Conservation (phyloP, 768 basidiomycete species). For the Scleroderma citrinum region DNA sequence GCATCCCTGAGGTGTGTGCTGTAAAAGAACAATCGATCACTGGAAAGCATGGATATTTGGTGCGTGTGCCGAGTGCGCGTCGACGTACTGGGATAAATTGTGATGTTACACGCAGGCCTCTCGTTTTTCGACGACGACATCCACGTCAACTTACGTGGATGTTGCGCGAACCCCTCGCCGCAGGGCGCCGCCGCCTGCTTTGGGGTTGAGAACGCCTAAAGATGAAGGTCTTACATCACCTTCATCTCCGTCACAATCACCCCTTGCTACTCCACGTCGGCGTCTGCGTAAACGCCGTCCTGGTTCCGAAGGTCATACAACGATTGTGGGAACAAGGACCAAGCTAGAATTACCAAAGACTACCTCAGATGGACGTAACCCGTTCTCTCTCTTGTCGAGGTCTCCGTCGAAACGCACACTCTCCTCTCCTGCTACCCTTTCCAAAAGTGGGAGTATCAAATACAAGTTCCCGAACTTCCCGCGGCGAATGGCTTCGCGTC, state of each 20-base stretch:
- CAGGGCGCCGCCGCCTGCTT: not conserved
- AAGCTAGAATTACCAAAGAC: not conserved
- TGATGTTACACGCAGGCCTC: conserved; percentile 18
- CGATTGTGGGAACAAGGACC: not conserved
- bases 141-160: conserved; percentile 28
- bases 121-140: conserved; percentile 30
- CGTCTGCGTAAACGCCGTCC: conserved; percentile 29
- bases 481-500: conserved; percentile 11
- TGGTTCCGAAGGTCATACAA: not conserved
- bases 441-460: conserved; percentile 10
- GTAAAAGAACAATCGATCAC: not conserved
- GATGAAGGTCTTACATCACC: conserved; percentile 2
- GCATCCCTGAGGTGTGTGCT: not conserved
- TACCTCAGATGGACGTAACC: not conserved
- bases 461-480: conserved; percentile 13
- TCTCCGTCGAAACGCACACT: not conserved
- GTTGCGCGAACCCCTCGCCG: conserved; percentile 4
- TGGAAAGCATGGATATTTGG: conserved; percentile 5
- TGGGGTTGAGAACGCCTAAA: not conserved
- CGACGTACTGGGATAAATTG: not conserved
- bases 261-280: conserved; percentile 15
- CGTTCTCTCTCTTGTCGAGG: conserved; percentile 1
- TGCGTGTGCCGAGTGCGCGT: conserved; percentile 15
- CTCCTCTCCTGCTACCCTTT: conserved; percentile 6
- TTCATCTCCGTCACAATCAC: conserved; percentile 9